Evolutionary conservation across 495 filamentous ascomycete genomes (phyloP).

Genomic region (Podospora appendiculata): DNA sequence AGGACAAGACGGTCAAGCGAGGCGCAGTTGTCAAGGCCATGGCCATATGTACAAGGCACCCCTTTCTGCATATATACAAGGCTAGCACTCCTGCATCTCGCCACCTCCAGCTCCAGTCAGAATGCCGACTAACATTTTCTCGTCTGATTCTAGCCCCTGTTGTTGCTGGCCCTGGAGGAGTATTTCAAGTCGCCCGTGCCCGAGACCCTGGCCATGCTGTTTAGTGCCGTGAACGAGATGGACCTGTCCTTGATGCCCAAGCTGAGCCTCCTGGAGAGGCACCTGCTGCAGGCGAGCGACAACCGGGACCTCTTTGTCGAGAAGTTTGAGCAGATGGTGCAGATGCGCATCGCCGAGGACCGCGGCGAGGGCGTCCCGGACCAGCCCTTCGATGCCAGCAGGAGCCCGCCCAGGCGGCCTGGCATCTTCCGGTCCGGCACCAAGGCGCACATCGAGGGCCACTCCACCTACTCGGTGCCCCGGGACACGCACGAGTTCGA

Average conservation of each 20-base stretch:
- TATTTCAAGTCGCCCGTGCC: slow-evolving; percentile 91
- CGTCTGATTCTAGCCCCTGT: slow-evolving; percentile 55
- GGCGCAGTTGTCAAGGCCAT: slow-evolving; percentile 96
- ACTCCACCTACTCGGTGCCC: slow-evolving; percentile 56
- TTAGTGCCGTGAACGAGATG: slow-evolving; percentile 91
- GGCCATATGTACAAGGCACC: slow-evolving; percentile 98
- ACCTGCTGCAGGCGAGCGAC: slow-evolving; percentile 82
- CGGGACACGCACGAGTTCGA: slow-evolving; percentile 97
- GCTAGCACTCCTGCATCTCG: slow-evolving; percentile 29
- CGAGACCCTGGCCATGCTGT: slow-evolving; percentile 83
- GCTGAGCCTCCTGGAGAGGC: slow-evolving; percentile 72
- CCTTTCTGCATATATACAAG: slow-evolving; percentile 99
- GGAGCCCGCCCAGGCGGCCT: slow-evolving; percentile 36
- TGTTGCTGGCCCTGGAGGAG: slow-evolving; percentile 91
- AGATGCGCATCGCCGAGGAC: slow-evolving; percentile 51
- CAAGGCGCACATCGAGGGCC: slow-evolving; percentile 43
- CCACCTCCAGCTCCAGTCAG: background rate
- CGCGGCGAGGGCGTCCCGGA: slow-evolving; percentile 29
- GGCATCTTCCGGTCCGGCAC: slow-evolving; percentile 46
- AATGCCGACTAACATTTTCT: slow-evolving; percentile 16
- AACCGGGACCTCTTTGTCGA: slow-evolving; percentile 95
- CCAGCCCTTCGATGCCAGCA: slow-evolving; percentile 38
- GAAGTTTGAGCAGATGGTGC: slow-evolving; percentile 93
- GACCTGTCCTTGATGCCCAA: slow-evolving; percentile 90
- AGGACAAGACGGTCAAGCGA: slow-evolving; percentile 83